Evolutionary conservation across 345 rosid species (phyloP).

Genomic region (Eucalyptus rudis): DNA sequence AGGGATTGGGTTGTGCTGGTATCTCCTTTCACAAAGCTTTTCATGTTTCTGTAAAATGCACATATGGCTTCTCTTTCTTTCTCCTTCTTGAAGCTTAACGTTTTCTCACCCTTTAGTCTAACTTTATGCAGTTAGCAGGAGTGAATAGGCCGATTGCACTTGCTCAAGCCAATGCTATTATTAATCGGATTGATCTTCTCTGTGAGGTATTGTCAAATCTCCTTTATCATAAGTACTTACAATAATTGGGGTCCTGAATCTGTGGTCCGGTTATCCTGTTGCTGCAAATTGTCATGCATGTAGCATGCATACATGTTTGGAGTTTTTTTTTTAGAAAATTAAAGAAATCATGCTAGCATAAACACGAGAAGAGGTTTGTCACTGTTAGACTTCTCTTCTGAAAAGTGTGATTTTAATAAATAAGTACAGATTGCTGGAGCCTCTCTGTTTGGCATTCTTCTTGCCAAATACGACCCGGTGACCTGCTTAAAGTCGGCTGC

Average conservation of each 20-base stretch:
- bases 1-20: constrained; percentile 99
- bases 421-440: constrained; percentile 75
- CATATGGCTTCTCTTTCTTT: background rate
- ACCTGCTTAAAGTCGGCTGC: constrained; percentile 82
- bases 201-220: constrained; percentile 50
- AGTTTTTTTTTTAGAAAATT: background rate
- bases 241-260: background rate
- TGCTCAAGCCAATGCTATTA: constrained; percentile 91
- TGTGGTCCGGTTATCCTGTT: background rate
- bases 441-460: constrained; percentile 69
- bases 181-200: constrained; percentile 77
- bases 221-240: background rate
- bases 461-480: constrained; percentile 66
- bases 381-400: background rate
- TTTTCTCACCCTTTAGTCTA: background rate
- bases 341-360: background rate
- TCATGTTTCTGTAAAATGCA: background rate
- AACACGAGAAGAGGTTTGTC: background rate
- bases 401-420: background rate
- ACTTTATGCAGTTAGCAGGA: constrained; percentile 69
- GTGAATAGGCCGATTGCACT: constrained; percentile 82
- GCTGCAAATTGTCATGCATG: background rate
- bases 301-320: background rate
- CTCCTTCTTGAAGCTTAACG: background rate
- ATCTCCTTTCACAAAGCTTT: background rate